Percentiles rank a stretch among this genome's conserved stretches.
Conservation (phyloP, 1,284 basidiomycete genomes). For the Anthracocystis walkeri region DNA sequence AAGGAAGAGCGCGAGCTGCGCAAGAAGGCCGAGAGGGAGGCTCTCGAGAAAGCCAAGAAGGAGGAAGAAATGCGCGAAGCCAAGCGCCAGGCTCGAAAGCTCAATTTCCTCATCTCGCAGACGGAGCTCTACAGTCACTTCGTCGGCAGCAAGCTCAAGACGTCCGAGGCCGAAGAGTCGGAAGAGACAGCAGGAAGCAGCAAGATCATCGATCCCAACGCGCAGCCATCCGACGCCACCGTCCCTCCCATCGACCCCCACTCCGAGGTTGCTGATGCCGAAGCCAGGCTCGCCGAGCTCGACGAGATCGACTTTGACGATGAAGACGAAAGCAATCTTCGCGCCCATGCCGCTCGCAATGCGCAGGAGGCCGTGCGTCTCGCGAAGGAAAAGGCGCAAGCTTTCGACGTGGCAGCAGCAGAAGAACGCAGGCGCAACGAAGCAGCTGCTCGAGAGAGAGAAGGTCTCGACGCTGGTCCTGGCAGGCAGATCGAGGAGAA, state of each 20-base stretch:
- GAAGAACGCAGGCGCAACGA: slow-evolving; percentile 79
- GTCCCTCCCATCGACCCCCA: slow-evolving; percentile 76
- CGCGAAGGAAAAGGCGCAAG: slow-evolving; percentile 82
- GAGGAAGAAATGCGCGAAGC: slow-evolving; percentile 98
- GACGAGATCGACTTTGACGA: slow-evolving; percentile 94
- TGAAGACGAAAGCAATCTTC: slow-evolving; percentile 90
- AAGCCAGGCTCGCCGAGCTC: slow-evolving; percentile 71
- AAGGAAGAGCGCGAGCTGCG: slow-evolving; percentile 89
- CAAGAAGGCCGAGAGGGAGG: slow-evolving; percentile 86
- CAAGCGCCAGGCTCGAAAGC: slow-evolving; percentile 92
- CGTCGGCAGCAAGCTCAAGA: slow-evolving; percentile 98
- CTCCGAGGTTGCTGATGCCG: slow-evolving; percentile 70
- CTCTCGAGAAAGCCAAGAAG: slow-evolving; percentile 75
- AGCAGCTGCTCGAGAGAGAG: slow-evolving; percentile 70
- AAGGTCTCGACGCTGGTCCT: slow-evolving; percentile 30
- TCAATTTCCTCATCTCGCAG: slow-evolving; percentile 99
- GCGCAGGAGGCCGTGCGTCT: slow-evolving; percentile 89
- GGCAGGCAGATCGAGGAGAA: slow-evolving; percentile 55
- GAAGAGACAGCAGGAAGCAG: slow-evolving; percentile 73
- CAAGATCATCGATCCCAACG: slow-evolving; percentile 51
- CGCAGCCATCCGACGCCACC: slow-evolving; percentile 48
- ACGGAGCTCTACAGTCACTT: slow-evolving; percentile 99
- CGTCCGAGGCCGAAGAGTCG: slow-evolving; percentile 86
- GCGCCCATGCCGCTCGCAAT: slow-evolving; percentile 86
- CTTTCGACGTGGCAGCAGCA: slow-evolving; percentile 85